Evolutionary conservation across 345 rosid genomes (phyloP), one percentile per base, ranked within the genome.

Genomic region (Aquilaria sinensis): DNA sequence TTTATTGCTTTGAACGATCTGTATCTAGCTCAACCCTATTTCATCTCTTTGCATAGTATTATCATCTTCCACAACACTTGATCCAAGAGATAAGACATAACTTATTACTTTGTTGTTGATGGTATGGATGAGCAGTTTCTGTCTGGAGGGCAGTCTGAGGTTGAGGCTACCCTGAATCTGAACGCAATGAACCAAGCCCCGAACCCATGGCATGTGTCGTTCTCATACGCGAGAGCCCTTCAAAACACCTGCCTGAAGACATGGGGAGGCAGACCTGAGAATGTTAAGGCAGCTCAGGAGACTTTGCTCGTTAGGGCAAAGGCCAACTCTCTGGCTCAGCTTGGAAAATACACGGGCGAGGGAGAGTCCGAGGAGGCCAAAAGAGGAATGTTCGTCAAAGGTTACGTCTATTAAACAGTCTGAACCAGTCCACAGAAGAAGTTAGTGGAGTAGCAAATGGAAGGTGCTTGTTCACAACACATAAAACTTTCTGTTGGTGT

Each of bases 141-240:
- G 89, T 92, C 98, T 41, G 97, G 98, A 41, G 97, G 98, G 58
- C 98, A 92, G 73, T 92, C 98, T n/a, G 97, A 92, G 73, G 87
- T 87, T 64, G 97, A 92, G 75, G 98, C 96, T 33, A 92, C 98
- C 46, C 67, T 87, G 70, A 93, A 93, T 86, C 79, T 93, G 70
- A 92, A 92, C 58, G 96, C 97, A 0, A 92, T 89, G 98, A 89
- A 92, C 88, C 96, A 92, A 63, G 67, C 74, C 52, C 80, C 97
- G 6, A 83, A 83, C 85, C 87, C 92, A 4, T 89, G 98, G 96
- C 96, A 90, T 13, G 98, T 87, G 75, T 90, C 98, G 12, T 93
- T 93, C 87, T 93, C 98, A 10, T 93, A 93, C 30, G 97, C 97
- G 12, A 80, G 98, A 60, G 97, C 94, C 53, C 86, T 93, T 53